Evolutionary conservation across 495 filamentous ascomycete genomes (phyloP).

Genomic region (Thozetella sp.): DNA sequence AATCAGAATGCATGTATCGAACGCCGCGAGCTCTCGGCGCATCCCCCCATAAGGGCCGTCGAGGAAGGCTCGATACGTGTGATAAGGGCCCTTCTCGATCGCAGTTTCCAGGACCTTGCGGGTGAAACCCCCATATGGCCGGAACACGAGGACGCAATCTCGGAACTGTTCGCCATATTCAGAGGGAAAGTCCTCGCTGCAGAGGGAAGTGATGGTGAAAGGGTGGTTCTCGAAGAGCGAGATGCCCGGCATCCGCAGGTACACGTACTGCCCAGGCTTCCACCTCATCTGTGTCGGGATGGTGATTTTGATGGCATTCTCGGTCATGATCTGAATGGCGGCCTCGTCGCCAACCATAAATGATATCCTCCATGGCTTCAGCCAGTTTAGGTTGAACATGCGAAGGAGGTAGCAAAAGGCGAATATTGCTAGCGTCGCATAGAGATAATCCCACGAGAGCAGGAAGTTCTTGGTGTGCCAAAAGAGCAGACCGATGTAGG

Average conservation of each 20-base stretch:
- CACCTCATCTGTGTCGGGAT: conserved; percentile 91
- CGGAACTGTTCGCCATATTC: conserved; percentile 83
- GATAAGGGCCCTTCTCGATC: conserved; percentile 77
- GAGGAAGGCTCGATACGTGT: conserved; percentile 85
- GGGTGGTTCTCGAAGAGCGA: conserved; percentile 90
- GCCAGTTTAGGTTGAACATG: conserved; percentile 83
- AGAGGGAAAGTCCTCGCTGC: conserved; percentile 81
- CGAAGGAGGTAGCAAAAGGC: conserved; percentile 63
- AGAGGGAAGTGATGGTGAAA: conserved; percentile 92
- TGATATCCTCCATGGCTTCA: conserved; percentile 74
- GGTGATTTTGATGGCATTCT: conserved; percentile 91
- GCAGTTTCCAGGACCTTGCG: conserved; percentile 76
- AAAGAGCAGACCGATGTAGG: conserved; percentile 84
- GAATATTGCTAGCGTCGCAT: conserved; percentile 81
- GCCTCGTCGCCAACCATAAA: conserved; percentile 88
- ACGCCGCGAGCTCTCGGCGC: conserved; percentile 86
- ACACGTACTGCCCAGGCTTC: conserved; percentile 94
- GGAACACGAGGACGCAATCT: conserved; percentile 88
- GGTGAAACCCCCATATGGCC: conserved; percentile 89
- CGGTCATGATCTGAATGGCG: conserved; percentile 81
- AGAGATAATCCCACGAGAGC: conserved; percentile 89
- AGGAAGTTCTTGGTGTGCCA: conserved; percentile 96
- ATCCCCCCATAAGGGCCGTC: conserved; percentile 96
- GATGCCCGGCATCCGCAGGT: conserved; percentile 90
- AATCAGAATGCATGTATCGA: conserved; percentile 90